Conservation (phyloP, 2,329 filamentous ascomycete species). For the Phialocephala sp. region DNA sequence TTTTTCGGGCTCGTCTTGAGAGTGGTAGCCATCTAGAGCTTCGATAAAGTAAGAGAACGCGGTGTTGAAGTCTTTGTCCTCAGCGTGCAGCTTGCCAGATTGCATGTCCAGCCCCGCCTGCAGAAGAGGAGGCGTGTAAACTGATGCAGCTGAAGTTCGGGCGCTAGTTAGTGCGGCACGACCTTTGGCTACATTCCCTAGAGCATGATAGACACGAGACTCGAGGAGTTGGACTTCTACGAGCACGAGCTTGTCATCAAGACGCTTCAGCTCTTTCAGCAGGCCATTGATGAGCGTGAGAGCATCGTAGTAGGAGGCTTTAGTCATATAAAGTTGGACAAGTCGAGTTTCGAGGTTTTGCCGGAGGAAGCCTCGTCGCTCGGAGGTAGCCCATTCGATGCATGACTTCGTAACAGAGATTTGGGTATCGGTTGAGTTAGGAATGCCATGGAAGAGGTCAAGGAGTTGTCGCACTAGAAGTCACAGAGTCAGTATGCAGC, state of each 20-base stretch:
- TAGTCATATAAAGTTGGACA: conserved; percentile 93
- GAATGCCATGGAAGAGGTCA: conserved; percentile 92
- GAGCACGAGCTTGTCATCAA: conserved; percentile 97
- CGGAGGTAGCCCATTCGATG: conserved; percentile 98
- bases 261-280: conserved; percentile 93
- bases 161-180: conserved; percentile 93
- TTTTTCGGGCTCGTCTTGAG: conserved; percentile 83
- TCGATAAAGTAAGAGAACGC: conserved; percentile 99
- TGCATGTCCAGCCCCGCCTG: conserved; percentile 99
- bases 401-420: conserved; percentile 96
- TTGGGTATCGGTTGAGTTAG: conserved; percentile 92
- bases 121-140: conserved; percentile 93
- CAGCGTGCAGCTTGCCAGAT: conserved; percentile 97
- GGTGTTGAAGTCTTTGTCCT: conserved; percentile 99
- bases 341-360: conserved; percentile 98
- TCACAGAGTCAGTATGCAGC: conserved; percentile 15
- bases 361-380: conserved; percentile 93
- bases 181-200: conserved; percentile 95
- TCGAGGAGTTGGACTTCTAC: conserved; percentile 98
- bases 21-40: conserved; percentile 94
- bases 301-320: conserved; percentile 96
- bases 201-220: conserved; percentile 94
- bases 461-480: conserved; percentile 89
- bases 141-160: conserved; percentile 91
- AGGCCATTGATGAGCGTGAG: conserved; percentile 96